phyloP scores from a whole-genome alignment of 2,329 filamentous ascomycete species.

The Shiraia bambusicola region DNA sequence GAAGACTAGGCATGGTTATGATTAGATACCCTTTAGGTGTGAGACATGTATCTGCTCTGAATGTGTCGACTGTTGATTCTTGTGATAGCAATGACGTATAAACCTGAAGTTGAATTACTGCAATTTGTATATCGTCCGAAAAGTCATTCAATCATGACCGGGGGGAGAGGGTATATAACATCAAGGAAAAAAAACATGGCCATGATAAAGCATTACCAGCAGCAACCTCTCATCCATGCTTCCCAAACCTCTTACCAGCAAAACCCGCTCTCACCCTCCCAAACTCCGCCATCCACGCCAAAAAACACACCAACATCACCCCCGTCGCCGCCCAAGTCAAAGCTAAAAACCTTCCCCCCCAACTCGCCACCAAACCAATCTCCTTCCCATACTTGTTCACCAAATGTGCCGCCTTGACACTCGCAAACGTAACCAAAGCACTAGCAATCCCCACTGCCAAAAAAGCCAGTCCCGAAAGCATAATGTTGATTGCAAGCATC shows the following conservation, averaged over 20 bases:
- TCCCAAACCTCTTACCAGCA: background rate
- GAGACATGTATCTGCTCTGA: background rate
- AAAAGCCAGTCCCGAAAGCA: slow-evolving; percentile 56
- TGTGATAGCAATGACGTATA: background rate
- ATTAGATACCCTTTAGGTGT: slow-evolving; percentile 16
- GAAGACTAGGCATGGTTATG: slow-evolving; percentile 3
- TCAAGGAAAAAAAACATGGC: slow-evolving; percentile 3
- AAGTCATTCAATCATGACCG: too few relatives aligned
- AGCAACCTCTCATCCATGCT: background rate
- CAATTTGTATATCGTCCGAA: background rate
- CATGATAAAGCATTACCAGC: background rate
- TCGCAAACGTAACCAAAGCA: slow-evolving; percentile 68
- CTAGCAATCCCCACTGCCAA: slow-evolving; percentile 68
- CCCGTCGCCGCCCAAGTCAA: slow-evolving; percentile 61
- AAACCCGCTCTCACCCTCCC: slow-evolving; percentile 17
- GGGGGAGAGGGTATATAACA: slow-evolving; percentile 7
- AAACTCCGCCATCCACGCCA: slow-evolving; percentile 34
- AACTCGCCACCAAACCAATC: slow-evolving; percentile 53
- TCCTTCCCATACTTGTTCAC: slow-evolving; percentile 57
- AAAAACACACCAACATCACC: slow-evolving; percentile 44
- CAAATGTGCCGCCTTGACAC: slow-evolving; percentile 54
- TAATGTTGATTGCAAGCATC: too few relatives aligned
- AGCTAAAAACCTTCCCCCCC: slow-evolving; percentile 57
- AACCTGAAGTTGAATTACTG: background rate
- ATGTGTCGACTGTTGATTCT: background rate